Evolutionary conservation across 371 early-diverging fungal genomes (phyloP), one percentile per base, ranked within the genome.

Genomic region (Smittium mucronatum): DNA sequence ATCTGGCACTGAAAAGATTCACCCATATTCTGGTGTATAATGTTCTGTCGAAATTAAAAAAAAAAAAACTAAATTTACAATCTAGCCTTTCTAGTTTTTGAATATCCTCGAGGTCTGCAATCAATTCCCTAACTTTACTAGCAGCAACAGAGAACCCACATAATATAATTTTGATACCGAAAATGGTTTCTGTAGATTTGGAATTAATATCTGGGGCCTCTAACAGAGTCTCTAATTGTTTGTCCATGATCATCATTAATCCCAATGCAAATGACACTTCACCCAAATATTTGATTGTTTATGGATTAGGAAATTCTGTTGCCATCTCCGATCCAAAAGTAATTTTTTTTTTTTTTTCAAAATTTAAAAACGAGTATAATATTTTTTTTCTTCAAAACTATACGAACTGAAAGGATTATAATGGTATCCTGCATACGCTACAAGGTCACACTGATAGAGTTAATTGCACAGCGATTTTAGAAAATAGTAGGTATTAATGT

Each of bases 381-480:
- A 31, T 31, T 35, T 29, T 17, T 71, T 2, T 58, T 58, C 28
- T 30, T 31, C 31, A 28, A 29, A 34, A 73, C 57, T 36, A 68
- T 1, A 2, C 34, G 32, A 15, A 25, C 8, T 57, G 58, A 68
- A 63, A 76, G 16, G 57, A 71, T 26, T 77, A 75, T 63, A 71
- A 72, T 36, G 90, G 92, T 0, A 79, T 92, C 15, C 70, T 72
- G 0, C 75, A 81, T 5, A 91, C 94, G 17, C 78, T 93, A 16
- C 84, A 80, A 2, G 95, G 93, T 2, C 94, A 94, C 70, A 84
- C 76, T n/a, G 85, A 78, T 29, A 84, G 89, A 57, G 93, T 94
- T 36, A 92, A 88, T 76, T 88, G 90, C 72, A 86, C 90, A 1
- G 81, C 82, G 2, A 91, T 89, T 77, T 74, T 89, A 71, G 87